Evolutionary conservation across 495 filamentous ascomycete species (phyloP).

Genomic region (Cercophora newfieldiana): DNA sequence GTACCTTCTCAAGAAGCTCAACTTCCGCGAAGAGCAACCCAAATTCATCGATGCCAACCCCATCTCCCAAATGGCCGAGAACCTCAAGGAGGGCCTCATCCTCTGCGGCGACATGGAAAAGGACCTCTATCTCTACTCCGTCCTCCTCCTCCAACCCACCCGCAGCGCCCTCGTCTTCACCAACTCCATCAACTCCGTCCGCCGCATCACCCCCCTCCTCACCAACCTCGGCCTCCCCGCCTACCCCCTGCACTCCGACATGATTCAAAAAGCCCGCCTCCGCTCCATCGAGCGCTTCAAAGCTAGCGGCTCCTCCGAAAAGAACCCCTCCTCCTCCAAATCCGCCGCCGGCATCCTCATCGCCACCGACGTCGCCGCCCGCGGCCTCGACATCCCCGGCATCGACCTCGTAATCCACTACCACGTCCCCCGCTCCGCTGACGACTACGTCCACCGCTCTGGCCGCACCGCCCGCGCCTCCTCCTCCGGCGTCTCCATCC

Average conservation of each 20-base stretch:
- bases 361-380: conserved; percentile 94
- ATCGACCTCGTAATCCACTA: conserved; percentile 91
- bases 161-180: conserved; percentile 84
- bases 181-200: conserved; percentile 91
- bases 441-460: conserved; percentile 93
- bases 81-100: conserved; percentile 84
- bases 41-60: conserved; percentile 94
- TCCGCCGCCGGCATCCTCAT: conserved; percentile 69
- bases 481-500: conserved; percentile 71
- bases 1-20: conserved; percentile 85
- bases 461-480: conserved; percentile 89
- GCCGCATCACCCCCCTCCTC: conserved; percentile 80
- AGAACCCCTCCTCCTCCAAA: conserved; percentile 17
- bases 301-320: conserved; percentile 45
- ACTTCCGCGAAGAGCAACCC: conserved; percentile 77
- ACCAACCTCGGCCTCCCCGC: conserved; percentile 79
- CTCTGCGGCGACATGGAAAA: conserved; percentile 94
- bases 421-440: conserved; percentile 87
- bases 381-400: conserved; percentile 88
- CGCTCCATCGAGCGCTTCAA: conserved; percentile 91
- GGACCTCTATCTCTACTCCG: conserved; percentile 90
- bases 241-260: conserved; percentile 82
- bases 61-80: conserved; percentile 77
- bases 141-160: conserved; percentile 79
- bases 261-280: conserved; percentile 95